Evolutionary conservation across 2,329 filamentous ascomycete species (phyloP).

Genomic region (Pseudopithomyces maydicus): DNA sequence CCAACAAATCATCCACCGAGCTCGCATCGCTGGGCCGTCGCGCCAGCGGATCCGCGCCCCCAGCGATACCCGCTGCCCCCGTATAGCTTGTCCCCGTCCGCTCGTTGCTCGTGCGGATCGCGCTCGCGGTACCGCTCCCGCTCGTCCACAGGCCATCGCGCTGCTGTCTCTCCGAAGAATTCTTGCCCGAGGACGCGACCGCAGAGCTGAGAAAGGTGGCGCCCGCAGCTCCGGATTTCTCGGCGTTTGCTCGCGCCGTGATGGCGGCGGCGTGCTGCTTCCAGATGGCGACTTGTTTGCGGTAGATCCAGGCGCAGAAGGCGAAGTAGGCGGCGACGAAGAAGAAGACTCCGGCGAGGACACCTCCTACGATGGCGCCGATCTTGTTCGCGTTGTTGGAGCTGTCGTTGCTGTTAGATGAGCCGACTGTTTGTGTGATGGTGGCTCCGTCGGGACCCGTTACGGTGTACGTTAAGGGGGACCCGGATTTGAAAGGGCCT

Average conservation of each 20-base stretch:
- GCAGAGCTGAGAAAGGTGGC: conserved; percentile 25
- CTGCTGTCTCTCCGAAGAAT: conserved; percentile 29
- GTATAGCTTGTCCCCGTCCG: conserved; percentile 7
- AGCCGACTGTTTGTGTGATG: conserved; percentile 44
- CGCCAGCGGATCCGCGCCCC: conserved; percentile 27
- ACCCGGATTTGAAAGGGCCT: conserved; percentile 74
- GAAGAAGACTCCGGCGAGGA: conserved; percentile 69
- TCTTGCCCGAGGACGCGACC: conserved; percentile 26
- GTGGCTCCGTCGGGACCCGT: conserved; percentile 50
- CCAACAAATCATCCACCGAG: conserved; percentile 63
- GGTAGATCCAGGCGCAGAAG: conserved; percentile 75
- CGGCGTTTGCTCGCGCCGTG: conserved; percentile 60
- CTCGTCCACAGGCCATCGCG: conserved; percentile 16
- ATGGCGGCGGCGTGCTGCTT: conserved; percentile 70
- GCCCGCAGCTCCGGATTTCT: conserved; percentile 44
- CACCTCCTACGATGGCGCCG: conserved; percentile 61
- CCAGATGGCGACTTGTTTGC: conserved; percentile 72
- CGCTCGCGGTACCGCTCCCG: conserved; percentile 9
- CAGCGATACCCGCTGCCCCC: conserved; percentile 26
- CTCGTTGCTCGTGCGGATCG: conserved; percentile 14
- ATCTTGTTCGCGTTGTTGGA: conserved; percentile 50
- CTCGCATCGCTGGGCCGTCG: conserved; percentile 52
- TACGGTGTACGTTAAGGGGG: conserved; percentile 70
- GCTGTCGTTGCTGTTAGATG: conserved; percentile 30
- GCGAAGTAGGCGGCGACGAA: conserved; percentile 68